phyloP scores from a whole-genome alignment of 768 basidiomycete genomes.

The Amanita pseudoporphyria region DNA sequence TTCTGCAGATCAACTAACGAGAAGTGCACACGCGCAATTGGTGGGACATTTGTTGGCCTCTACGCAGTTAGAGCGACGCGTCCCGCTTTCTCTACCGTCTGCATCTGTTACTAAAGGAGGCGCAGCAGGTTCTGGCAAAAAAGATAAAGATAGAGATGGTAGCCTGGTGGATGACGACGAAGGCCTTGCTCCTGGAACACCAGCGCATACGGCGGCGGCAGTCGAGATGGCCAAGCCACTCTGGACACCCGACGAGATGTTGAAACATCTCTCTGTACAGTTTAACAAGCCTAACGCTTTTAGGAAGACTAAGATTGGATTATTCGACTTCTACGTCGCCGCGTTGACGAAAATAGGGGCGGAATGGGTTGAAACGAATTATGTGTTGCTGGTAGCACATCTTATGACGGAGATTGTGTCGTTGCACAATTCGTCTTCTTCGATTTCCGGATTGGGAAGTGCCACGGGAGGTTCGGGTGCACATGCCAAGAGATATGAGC shows the following conservation, averaged over 20 bases:
- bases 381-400: conserved; percentile 68
- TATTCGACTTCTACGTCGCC: conserved; percentile 83
- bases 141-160: conserved; percentile 46
- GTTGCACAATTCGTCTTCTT: conserved; percentile 16
- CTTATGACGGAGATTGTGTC: conserved; percentile 71
- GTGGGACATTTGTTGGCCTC: conserved; percentile 77
- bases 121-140: conserved; percentile 27
- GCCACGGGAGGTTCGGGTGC: conserved; percentile 25
- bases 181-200: conserved; percentile 19
- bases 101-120: conserved; percentile 37
- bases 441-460: not conserved
- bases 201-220: conserved; percentile 27
- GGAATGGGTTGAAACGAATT: conserved; percentile 75
- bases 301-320: conserved; percentile 69
- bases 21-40: conserved; percentile 71
- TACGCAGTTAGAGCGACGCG: conserved; percentile 62
- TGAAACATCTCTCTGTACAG: conserved; percentile 64
- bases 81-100: conserved; percentile 20
- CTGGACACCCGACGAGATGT: conserved; percentile 70
- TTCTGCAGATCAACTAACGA: conserved; percentile 71
- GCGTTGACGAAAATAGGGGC: conserved; percentile 69
- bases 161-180: conserved; percentile 42
- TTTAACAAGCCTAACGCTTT: conserved; percentile 69
- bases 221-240: conserved; percentile 59
- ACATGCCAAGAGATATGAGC: conserved; percentile 57